A percentile compares a stretch with the other conserved stretches of the same genome.
Conservation (phyloP, 2,329 filamentous ascomycete genomes). For the Venturia carpophila region DNA sequence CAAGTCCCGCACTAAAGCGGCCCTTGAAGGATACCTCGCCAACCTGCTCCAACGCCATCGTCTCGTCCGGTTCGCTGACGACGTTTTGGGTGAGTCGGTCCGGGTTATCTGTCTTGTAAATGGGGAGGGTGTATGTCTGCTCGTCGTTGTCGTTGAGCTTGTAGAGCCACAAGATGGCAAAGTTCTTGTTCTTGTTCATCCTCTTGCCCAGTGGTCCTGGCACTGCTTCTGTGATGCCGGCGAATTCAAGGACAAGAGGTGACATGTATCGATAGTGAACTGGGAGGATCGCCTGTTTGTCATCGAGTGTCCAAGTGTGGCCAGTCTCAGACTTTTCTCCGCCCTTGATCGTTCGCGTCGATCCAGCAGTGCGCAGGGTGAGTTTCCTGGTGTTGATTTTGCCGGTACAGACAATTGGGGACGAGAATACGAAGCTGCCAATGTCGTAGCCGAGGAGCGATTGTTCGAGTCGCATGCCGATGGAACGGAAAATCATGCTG, state of each 20-base stretch:
- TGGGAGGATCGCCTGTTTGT: not conserved
- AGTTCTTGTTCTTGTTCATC: constrained; percentile 8
- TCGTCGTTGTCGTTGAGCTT: constrained; percentile 1
- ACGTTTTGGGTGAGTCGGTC: constrained; percentile 7
- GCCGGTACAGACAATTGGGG: not conserved
- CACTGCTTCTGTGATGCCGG: not conserved
- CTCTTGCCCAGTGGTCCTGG: constrained; percentile 1
- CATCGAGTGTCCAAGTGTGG: not conserved
- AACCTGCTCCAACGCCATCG: constrained; percentile 10
- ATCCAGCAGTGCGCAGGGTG: constrained; percentile 2
- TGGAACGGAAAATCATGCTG: constrained; percentile 9
- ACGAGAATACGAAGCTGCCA: not conserved
- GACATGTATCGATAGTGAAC: constrained; percentile 6
- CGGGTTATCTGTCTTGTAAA: constrained; percentile 2
- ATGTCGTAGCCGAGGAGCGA: not conserved
- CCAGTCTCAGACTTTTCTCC: constrained; percentile 1
- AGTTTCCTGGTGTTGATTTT: constrained; percentile 7
- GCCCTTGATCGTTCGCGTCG: not conserved
- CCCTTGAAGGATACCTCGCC: not conserved
- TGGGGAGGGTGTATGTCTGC: constrained; percentile 3
- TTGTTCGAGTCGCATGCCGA: not conserved
- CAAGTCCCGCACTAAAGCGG: not conserved
- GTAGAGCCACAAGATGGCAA: constrained; percentile 2
- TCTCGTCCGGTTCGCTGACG: constrained; percentile 1
- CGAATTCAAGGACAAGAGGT: not conserved